Conservation (phyloP, 148 eudicot genomes). For the Rhododendron williamsianum region DNA sequence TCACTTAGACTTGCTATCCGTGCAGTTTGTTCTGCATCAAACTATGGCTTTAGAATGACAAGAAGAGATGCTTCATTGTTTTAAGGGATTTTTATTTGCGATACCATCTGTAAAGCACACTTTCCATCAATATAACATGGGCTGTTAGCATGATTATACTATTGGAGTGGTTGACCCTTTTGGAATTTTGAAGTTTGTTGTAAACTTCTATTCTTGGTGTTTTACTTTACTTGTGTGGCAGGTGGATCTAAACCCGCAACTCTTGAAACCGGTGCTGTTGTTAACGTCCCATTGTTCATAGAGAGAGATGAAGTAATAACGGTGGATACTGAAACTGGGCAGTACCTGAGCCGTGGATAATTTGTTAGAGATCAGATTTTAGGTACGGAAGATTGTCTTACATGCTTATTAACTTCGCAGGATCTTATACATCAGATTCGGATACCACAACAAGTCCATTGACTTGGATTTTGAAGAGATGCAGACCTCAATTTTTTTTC, state of each 20-base stretch:
- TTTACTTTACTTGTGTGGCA: constrained; percentile 24
- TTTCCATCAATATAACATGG: not conserved
- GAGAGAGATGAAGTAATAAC: constrained; percentile 56
- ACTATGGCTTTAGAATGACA: not conserved
- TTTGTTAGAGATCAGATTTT: not conserved
- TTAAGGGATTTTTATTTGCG: not conserved
- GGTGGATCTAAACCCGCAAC: constrained; percentile 85
- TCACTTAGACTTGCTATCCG: not conserved
- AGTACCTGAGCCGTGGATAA: constrained; percentile 66
- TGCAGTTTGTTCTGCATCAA: not conserved
- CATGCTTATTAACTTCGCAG: not conserved
- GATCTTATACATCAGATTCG: not conserved
- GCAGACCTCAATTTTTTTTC: not conserved
- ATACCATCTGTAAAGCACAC: not conserved
- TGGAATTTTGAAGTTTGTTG: not conserved
- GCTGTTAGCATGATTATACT: not conserved
- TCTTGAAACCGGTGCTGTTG: constrained; percentile 74
- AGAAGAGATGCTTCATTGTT: not conserved
- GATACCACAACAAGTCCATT: not conserved
- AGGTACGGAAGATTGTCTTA: not conserved
- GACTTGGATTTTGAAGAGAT: not conserved
- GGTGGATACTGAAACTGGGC: constrained; percentile 89
- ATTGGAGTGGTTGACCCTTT: not conserved
- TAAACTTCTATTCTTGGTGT: not conserved
- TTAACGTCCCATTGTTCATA: constrained; percentile 80